Conservation (phyloP, 352 stramenopile genomes). For the Globisporangium spinosum region DNA sequence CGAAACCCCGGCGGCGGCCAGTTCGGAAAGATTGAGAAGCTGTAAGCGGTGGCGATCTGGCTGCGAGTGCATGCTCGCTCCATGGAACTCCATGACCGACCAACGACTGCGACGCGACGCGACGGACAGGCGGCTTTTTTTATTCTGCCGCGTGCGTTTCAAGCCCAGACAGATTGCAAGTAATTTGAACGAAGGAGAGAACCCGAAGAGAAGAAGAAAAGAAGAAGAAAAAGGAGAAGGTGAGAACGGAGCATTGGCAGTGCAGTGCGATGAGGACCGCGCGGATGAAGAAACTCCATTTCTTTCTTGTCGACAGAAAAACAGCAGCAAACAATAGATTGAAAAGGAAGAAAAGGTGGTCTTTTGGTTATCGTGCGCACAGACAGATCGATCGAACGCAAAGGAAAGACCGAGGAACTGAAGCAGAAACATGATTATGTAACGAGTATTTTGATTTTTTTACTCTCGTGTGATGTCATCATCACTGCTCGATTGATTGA, state of each 20-base stretch:
- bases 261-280: neutral
- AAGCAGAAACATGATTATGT: conserved; percentile 13
- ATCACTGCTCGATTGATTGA: neutral
- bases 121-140: conserved; percentile 5
- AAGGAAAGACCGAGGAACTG: conserved; percentile 1
- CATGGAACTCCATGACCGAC: neutral
- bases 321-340: conserved; percentile 13
- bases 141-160: conserved; percentile 3
- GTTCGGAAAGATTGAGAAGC: conserved; percentile 85
- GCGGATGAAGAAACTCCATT: neutral
- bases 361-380: conserved; percentile 5
- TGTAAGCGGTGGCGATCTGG: conserved; percentile 31
- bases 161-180: conserved; percentile 6
- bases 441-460: conserved; percentile 18
- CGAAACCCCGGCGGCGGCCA: conserved; percentile 76
- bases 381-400: neutral
- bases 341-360: conserved; percentile 10
- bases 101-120: neutral
- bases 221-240: neutral
- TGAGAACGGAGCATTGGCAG: neutral
- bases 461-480: neutral
- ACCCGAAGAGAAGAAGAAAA: neutral
- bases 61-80: neutral
- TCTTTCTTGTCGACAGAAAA: conserved; percentile 8
- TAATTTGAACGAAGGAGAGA: conserved; percentile 13